These are phyloP conservation scores for Komagataella pastoris DNA, from an alignment of 805 yeast genomes.

Conservation along the genomic window DNA sequence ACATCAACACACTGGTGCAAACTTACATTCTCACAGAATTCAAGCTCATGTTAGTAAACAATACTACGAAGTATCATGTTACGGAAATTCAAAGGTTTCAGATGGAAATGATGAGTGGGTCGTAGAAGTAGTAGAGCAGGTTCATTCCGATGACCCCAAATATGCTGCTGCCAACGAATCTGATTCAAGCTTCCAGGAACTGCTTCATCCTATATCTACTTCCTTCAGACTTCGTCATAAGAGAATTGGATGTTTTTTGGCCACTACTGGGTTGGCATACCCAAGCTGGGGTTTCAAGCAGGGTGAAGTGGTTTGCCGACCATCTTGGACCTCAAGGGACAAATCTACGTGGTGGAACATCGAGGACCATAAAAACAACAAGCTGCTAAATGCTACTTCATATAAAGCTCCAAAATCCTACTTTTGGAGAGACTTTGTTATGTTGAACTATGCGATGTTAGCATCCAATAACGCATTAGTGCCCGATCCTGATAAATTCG, in stretches of 20 bases:
- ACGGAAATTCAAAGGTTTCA: constrained; percentile 53
- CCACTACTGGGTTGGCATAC: constrained; percentile 66
- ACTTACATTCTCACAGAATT: constrained; percentile 61
- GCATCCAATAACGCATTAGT: constrained; percentile 73
- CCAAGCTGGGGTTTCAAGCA: constrained; percentile 98
- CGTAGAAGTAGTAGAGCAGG: constrained; percentile 53
- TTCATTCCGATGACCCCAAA: constrained; percentile 14
- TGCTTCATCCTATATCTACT: constrained; percentile 71
- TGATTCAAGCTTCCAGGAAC: constrained; percentile 30
- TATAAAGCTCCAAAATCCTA: constrained; percentile 31
- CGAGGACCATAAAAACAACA: constrained; percentile 50
- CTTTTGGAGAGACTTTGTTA: constrained; percentile 57
- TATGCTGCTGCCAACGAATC: constrained; percentile 17
- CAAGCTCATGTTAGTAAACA: constrained; percentile 43
- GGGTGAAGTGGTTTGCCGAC: constrained; percentile 71
- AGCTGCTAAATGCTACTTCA: constrained; percentile 20
- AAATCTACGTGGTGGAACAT: constrained; percentile 73
- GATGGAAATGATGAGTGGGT: constrained; percentile 71
- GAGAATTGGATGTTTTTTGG: constrained; percentile 68
- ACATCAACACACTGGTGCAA: constrained; percentile 49
- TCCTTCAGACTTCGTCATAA: constrained; percentile 65
- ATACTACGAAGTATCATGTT: constrained; percentile 53
- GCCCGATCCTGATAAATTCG: constrained; percentile 62
- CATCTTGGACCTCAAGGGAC: constrained; percentile 35
- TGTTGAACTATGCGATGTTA: constrained; percentile 69